Evolutionary conservation across 2,329 filamentous ascomycete species (phyloP).

Genomic region (Claviceps purpurea): DNA sequence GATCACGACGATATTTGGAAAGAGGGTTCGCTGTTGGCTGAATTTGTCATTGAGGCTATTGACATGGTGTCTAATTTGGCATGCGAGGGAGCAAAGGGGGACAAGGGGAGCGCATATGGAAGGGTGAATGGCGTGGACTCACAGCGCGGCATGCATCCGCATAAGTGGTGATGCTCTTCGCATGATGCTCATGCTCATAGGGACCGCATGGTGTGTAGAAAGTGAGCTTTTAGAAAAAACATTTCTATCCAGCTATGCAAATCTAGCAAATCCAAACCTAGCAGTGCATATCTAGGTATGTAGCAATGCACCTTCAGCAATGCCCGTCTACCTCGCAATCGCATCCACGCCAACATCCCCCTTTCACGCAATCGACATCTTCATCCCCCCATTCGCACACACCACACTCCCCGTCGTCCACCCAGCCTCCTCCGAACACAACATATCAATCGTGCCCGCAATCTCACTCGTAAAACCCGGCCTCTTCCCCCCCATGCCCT

Average conservation of each 20-base stretch:
- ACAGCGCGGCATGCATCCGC: neutral
- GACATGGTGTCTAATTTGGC: neutral
- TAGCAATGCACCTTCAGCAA: too few species aligned
- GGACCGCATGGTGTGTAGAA: too few species aligned
- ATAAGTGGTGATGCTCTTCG: too few species aligned
- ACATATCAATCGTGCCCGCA: slow-evolving; percentile 57
- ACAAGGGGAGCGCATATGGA: neutral
- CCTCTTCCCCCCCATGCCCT: slow-evolving; percentile 20
- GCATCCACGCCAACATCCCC: too few species aligned
- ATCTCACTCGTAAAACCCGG: slow-evolving; percentile 37
- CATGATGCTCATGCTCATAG: too few species aligned
- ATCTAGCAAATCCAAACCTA: too few species aligned
- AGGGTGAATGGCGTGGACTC: neutral
- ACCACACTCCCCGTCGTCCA: slow-evolving; percentile 61
- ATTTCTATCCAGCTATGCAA: too few species aligned
- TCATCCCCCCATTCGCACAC: slow-evolving; percentile 51
- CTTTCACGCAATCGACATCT: slow-evolving; percentile 21
- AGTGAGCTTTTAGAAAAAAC: too few species aligned
- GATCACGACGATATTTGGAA: slow-evolving; percentile 3
- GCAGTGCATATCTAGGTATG: too few species aligned
- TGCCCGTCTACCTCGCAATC: too few species aligned
- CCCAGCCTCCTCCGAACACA: slow-evolving; percentile 50
- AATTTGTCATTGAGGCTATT: neutral
- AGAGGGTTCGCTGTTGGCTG: slow-evolving; percentile 2
- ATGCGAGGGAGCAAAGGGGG: neutral